phyloP scores from a whole-genome alignment of 176 grass and related monocot genomes.

The Areca catechu region DNA sequence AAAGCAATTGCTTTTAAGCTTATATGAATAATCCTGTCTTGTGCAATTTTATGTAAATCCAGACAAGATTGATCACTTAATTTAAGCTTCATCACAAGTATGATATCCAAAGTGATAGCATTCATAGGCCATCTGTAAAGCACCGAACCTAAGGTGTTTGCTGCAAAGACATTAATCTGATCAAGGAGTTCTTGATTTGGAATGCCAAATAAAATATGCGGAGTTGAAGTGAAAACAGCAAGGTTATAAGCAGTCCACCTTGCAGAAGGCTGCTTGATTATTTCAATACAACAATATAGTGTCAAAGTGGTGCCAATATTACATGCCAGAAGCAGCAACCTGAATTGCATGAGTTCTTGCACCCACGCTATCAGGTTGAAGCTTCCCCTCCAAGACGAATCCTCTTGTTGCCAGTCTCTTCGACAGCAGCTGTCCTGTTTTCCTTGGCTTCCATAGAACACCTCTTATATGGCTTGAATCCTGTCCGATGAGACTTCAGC shows the following conservation, averaged over 20 bases:
- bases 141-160: not conserved
- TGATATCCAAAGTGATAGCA: too few relatives aligned
- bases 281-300: not conserved
- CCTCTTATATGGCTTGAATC: conserved; percentile 97
- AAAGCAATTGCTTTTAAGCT: too few relatives aligned
- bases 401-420: conserved; percentile 66
- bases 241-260: conserved; percentile 25
- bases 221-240: not conserved
- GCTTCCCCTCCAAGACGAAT: conserved; percentile 68
- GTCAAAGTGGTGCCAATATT: too few relatives aligned
- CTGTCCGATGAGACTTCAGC: conserved; percentile 58
- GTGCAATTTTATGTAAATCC: too few relatives aligned
- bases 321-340: too few relatives aligned
- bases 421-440: conserved; percentile 33
- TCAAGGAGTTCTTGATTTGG: not conserved
- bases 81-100: too few relatives aligned
- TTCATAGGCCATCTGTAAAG: too few relatives aligned
- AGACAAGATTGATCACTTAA: too few relatives aligned
- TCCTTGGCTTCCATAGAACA: conserved; percentile 82
- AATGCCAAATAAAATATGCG: not conserved
- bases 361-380: conserved; percentile 25
- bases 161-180: not conserved
- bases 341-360: too few relatives aligned
- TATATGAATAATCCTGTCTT: too few relatives aligned
- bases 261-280: conserved; percentile 13